These are phyloP conservation scores for Parietichytrium sp. DNA, from an alignment of 108 stramenopile species.

Conservation along the genomic window DNA sequence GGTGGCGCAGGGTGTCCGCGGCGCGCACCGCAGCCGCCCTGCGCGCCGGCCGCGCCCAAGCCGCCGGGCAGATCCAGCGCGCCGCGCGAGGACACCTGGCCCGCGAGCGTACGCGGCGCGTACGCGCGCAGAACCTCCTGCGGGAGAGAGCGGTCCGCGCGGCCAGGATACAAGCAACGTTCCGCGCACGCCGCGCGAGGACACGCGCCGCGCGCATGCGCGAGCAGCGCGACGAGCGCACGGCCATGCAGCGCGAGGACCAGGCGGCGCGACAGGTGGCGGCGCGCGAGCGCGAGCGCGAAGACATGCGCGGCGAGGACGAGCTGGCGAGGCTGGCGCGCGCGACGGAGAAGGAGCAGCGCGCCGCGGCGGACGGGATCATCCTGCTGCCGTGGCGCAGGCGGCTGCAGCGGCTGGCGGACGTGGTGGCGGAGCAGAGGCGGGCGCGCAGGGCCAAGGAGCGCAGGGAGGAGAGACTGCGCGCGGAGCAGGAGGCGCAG, in stretches of 20 bases:
- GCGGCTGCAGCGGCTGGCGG: neutral
- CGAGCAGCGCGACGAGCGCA: neutral
- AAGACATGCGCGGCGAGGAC: neutral
- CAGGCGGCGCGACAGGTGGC: neutral
- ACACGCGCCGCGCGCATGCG: neutral
- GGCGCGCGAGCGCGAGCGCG: neutral
- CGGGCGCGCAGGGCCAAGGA: neutral
- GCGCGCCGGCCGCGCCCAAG: no score
- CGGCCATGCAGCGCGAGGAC: neutral
- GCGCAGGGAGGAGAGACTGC: neutral
- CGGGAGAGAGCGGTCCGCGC: no score
- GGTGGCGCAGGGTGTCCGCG: no score
- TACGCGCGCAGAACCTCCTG: no score
- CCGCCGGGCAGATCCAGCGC: no score
- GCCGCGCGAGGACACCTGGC: no score
- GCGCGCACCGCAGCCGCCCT: no score
- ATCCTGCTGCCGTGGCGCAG: constrained; percentile 24
- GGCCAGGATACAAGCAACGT: neutral
- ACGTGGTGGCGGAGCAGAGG: neutral
- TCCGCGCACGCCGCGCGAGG: neutral
- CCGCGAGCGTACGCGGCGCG: no score
- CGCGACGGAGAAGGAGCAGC: neutral
- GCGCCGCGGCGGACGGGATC: constrained; percentile 13
- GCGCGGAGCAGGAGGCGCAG: neutral
- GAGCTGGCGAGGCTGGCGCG: neutral